A percentile compares a stretch with the other conserved stretches of the same genome.
Conservation (phyloP, 1,284 basidiomycete genomes). For the Ustilago shanxiensis region DNA sequence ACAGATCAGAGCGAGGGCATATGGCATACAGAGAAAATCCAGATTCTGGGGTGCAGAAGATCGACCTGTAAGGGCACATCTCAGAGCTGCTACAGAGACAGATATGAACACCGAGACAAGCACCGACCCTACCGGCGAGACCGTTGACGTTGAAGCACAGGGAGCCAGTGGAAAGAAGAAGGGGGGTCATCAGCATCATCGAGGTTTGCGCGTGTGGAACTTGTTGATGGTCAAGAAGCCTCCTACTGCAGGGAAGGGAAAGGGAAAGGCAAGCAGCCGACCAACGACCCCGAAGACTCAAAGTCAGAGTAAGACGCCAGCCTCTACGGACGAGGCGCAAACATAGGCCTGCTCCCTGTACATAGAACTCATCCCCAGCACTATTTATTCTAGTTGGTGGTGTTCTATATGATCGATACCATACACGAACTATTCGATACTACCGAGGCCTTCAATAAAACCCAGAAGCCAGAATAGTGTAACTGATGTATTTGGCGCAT, state of each 20-base stretch:
- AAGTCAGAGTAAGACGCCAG: not conserved
- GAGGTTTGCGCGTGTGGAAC: conserved; percentile 41
- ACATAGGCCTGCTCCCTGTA: not conserved
- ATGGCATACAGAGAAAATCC: conserved; percentile 30
- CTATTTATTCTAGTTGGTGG: too few species aligned
- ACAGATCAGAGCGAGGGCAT: conserved; percentile 39
- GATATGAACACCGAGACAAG: conserved; percentile 10
- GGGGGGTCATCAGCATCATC: conserved; percentile 23
- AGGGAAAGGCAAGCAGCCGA: not conserved
- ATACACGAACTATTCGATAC: too few species aligned
- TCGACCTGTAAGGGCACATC: conserved; percentile 20
- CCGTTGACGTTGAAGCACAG: not conserved
- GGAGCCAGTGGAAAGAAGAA: conserved; percentile 1
- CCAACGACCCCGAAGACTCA: not conserved
- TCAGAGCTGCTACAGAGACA: conserved; percentile 10
- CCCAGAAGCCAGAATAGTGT: too few species aligned
- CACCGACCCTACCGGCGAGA: conserved; percentile 18
- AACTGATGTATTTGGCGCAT: too few species aligned
- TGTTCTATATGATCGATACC: too few species aligned
- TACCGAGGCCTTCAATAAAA: too few species aligned
- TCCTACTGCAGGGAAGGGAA: conserved; percentile 1
- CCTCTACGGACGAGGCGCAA: not conserved
- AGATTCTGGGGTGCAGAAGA: conserved; percentile 44
- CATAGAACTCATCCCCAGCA: too few species aligned
- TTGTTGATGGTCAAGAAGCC: conserved; percentile 38